Evolutionary conservation across 768 basidiomycete genomes (phyloP).

Genomic region (Leccinum obscurum): DNA sequence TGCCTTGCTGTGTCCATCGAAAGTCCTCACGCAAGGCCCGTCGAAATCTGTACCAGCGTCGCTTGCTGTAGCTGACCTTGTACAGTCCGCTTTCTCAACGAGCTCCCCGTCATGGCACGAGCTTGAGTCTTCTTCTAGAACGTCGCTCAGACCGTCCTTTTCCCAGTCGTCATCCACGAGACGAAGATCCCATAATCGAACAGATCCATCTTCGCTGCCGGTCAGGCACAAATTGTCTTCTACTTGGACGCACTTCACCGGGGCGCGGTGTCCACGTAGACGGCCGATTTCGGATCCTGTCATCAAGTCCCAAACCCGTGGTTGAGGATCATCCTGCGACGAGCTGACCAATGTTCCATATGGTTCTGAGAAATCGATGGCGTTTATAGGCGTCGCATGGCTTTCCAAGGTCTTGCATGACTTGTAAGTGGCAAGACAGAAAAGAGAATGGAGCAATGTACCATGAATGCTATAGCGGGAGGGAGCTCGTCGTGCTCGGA

Average conservation of each 20-base stretch:
- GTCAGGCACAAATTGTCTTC: constrained; percentile 90
- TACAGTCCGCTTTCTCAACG: constrained; percentile 40
- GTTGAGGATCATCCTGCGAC: constrained; percentile 81
- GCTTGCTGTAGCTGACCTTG: constrained; percentile 40
- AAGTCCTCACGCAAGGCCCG: constrained; percentile 57
- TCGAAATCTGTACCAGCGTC: constrained; percentile 48
- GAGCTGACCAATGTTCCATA: constrained; percentile 93
- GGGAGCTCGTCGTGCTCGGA: constrained; percentile 97
- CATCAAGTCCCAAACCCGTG: constrained; percentile 93
- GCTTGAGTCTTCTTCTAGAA: constrained; percentile 60
- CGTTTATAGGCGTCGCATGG: constrained; percentile 79
- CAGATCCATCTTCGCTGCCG: constrained; percentile 82
- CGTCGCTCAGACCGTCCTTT: constrained; percentile 57
- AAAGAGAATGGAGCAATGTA: constrained; percentile 31
- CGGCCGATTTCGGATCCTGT: constrained; percentile 85
- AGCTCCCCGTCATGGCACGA: constrained; percentile 35
- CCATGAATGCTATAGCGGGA: constrained; percentile 96
- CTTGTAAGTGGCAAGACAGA: constrained; percentile 12
- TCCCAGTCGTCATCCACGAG: constrained; percentile 72
- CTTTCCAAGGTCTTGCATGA: constrained; percentile 71
- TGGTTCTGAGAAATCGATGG: constrained; percentile 95
- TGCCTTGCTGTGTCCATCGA: constrained; percentile 92
- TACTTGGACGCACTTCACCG: constrained; percentile 89
- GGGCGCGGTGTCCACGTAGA: constrained; percentile 76
- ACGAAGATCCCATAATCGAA: constrained; percentile 90